Base-by-base conservation (phyloP, 2,329 filamentous ascomycete genomes). In the Fusarium bactridioides region DNA sequence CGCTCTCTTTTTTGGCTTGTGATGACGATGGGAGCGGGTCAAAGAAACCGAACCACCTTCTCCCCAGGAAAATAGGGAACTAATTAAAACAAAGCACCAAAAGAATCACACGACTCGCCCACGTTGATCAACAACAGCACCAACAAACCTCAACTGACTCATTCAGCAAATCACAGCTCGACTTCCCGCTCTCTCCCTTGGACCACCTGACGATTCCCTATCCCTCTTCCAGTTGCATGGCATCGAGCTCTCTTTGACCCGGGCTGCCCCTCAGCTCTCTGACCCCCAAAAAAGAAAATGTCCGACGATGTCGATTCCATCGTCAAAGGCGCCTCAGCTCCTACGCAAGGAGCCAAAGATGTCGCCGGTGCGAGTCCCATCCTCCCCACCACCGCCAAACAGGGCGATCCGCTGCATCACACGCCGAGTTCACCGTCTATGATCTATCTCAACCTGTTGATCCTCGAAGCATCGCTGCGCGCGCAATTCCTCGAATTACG, bases 381-480 rank as follows among this genome's bases (percentile, higher is more conserved):
- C 78, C 74, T 80, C 73, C 80, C 85, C 72, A 76, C 84, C 72
- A 74, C 84, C 75, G 77, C 76, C 75, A 87, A 86, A 76, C 82
- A 85, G 33, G 83, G 84, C 79, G 94, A 97, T 80, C 94, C 94
- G 33, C 88, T 95, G 70, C 91, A 91, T 76, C 90, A 92, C 69
- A 90, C 95, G 21, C 95, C 95, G n/a, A 95, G 93, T 79, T 94
- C 94, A 21, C 95, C 95, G 50, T 94, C 94, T 61, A 96, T 97
- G 86, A 98, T 99, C 79, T 99, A 99, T 84, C 91, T 99, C 78
- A 99, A 99, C 83, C 92, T 99, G 29, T 89, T 99, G 66, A 97
- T 99, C 77, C 93, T 99, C 82, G 96, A 99, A 82, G 94, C 94
- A 54, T 97, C 94, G 10, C 86, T 99, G 40, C 94, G 96, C 73